Evolutionary conservation across 805 yeast species (phyloP), one percentile per base, ranked within the genome.

Genomic region (Torulaspora franciscae): DNA sequence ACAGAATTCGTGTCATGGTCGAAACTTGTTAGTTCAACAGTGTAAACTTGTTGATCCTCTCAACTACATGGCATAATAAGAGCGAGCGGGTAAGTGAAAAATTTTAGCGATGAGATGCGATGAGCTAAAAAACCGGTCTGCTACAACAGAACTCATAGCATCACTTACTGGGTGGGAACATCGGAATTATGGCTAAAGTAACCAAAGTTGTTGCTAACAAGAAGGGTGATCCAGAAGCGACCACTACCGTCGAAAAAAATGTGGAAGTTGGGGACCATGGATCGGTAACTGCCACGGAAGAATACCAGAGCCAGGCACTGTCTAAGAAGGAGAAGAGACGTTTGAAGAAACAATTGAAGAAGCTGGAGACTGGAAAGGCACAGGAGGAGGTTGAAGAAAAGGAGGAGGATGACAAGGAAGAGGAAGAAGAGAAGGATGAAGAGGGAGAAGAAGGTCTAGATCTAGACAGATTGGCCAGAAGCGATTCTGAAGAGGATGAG

Each of bases 241-340:
- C 68, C n/a, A 56, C 66, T 25, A 56, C 59, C 37, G 67, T 62
- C 24, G 65, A 66, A 45, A 42, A 54, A 46, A 40, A 44, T 29
- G 43, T 50, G 13, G 50, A 48, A 48, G 15, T 48, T 33, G 17
- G 51, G 41, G 14, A 49, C 41, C 11, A 54, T 40, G 14, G 55
- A 5, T 23, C 28, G 13, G 29, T 32, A 25, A 10, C 24, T 4
- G 17, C 46, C 17, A 55, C 51, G 24, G 52, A 49, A 10, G 75
- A 65, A 22, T 77, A 76, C 46, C 67, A 79, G 51, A 73, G 80
- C 51, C 59, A 64, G 19, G 68, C 73, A 14, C 68, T 81, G 45
- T 80, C 86, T 37, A 81, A 77, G 65, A 83, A 80, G 55, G 85
- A 80, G 41, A 74, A 72, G 60, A 77, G 85, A 68, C 69, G 73